A percentile compares a stretch with the other conserved stretches of the same genome.
Conservation (phyloP, 1,139 yeast genomes). For the Eremothecium coryli region DNA sequence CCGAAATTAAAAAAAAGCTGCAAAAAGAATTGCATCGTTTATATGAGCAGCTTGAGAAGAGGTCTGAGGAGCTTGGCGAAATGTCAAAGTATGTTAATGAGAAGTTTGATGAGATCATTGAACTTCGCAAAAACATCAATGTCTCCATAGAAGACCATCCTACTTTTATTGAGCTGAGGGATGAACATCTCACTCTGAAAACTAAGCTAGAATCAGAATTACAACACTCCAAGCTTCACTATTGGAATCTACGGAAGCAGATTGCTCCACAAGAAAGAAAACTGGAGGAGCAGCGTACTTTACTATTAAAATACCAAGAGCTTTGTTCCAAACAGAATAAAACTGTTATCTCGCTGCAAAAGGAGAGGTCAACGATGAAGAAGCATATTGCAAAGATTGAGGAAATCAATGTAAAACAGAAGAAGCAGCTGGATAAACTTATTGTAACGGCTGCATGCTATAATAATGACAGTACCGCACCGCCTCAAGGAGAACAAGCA, state of each 20-base stretch:
- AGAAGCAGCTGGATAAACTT: neutral
- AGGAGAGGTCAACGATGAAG: slow-evolving; percentile 1
- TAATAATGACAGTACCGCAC: too few species aligned
- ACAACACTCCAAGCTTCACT: slow-evolving; percentile 2
- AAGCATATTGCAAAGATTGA: neutral
- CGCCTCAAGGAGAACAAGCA: too few species aligned
- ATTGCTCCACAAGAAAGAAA: neutral
- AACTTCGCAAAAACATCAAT: neutral
- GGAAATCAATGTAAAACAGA: neutral
- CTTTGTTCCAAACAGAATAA: slow-evolving; percentile 1
- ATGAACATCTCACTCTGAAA: neutral
- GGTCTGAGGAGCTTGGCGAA: slow-evolving; percentile 6
- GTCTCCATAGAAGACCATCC: slow-evolving; percentile 1
- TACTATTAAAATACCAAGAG: slow-evolving; percentile 1
- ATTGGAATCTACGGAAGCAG: neutral
- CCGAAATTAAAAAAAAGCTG: neutral
- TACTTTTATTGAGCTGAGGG: slow-evolving; percentile 3
- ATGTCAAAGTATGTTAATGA: neutral
- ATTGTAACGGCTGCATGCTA: too few species aligned
- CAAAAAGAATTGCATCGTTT: neutral
- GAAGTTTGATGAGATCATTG: neutral
- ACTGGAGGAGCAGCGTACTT: neutral
- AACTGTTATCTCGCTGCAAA: slow-evolving; percentile 2
- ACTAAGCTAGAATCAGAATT: slow-evolving; percentile 2
- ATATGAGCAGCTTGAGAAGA: slow-evolving; percentile 2